These are phyloP conservation scores for Ophiobolus disseminans DNA, from an alignment of 2,329 filamentous ascomycete species.

Conservation along the genomic window DNA sequence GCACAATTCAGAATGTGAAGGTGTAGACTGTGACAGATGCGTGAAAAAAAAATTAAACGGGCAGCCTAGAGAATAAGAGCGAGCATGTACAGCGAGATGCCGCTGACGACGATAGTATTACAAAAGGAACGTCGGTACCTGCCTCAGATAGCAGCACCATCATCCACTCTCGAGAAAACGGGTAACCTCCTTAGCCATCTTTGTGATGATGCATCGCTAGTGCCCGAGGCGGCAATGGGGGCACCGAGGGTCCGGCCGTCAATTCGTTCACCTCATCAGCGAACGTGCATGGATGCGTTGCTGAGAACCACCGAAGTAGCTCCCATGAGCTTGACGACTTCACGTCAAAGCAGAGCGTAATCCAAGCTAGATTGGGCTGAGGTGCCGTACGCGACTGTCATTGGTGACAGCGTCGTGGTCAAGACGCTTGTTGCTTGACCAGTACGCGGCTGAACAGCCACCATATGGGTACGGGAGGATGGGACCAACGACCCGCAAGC, in stretches of 20 bases:
- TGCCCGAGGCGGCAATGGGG: slow-evolving; percentile 8
- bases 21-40: background rate
- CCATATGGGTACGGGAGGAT: slow-evolving; percentile 3
- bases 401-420: slow-evolving; percentile 4
- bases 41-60: background rate
- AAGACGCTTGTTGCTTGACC: slow-evolving; percentile 6
- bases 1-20: background rate
- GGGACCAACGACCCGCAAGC: background rate
- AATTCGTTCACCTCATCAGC: slow-evolving; percentile 1
- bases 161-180: slow-evolving; percentile 3
- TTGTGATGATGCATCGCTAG: slow-evolving; percentile 3
- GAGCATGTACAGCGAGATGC: background rate
- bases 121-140: background rate
- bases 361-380: background rate
- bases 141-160: slow-evolving; percentile 1
- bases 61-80: background rate
- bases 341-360: background rate
- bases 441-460: slow-evolving; percentile 11
- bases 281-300: slow-evolving; percentile 5
- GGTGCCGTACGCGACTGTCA: background rate
- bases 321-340: background rate
- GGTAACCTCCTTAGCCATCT: slow-evolving; percentile 3
- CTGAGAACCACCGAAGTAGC: slow-evolving; percentile 4
- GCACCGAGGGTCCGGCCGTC: background rate
- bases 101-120: background rate